Percentiles rank a stretch among this genome's conserved stretches.
Evolutionary conservation across 257 asterid species (phyloP).

Genomic region (Asclepias syriaca): DNA sequence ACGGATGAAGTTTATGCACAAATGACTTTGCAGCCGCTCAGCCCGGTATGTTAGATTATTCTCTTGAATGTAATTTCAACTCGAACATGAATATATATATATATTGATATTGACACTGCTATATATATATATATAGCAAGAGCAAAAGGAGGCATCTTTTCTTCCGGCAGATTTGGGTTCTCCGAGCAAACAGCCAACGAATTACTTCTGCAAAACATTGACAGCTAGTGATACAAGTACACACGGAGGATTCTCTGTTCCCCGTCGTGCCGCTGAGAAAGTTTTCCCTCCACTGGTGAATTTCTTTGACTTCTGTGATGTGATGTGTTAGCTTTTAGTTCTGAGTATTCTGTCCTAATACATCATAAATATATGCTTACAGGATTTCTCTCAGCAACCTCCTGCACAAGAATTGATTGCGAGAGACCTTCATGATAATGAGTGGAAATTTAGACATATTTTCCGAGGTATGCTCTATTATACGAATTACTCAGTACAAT

Average conservation of each 20-base stretch:
- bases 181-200: slow-evolving; percentile 68
- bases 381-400: slow-evolving; percentile 78
- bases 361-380: slow-evolving; percentile 5
- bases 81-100: background rate
- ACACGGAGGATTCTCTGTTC: slow-evolving; percentile 88
- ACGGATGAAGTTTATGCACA: slow-evolving; percentile 80
- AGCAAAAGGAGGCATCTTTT: slow-evolving; percentile 70
- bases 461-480: slow-evolving; percentile 54
- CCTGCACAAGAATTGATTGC: slow-evolving; percentile 84
- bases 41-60: slow-evolving; percentile 39
- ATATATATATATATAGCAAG: slow-evolving; percentile 47
- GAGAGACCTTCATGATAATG: slow-evolving; percentile 73
- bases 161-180: slow-evolving; percentile 69
- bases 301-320: background rate
- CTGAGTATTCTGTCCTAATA: slow-evolving; percentile 1
- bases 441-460: slow-evolving; percentile 84
- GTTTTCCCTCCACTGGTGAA: slow-evolving; percentile 76
- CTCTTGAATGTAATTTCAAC: background rate
- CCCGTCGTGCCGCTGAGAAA: slow-evolving; percentile 87
- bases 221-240: slow-evolving; percentile 84
- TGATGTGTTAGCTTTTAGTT: background rate
- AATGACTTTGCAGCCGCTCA: slow-evolving; percentile 80
- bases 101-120: background rate
- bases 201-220: slow-evolving; percentile 76
- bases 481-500: background rate